These are phyloP conservation scores for Scutellaria galericulata DNA, from an alignment of 257 asterid genomes.

Conservation along the genomic window DNA sequence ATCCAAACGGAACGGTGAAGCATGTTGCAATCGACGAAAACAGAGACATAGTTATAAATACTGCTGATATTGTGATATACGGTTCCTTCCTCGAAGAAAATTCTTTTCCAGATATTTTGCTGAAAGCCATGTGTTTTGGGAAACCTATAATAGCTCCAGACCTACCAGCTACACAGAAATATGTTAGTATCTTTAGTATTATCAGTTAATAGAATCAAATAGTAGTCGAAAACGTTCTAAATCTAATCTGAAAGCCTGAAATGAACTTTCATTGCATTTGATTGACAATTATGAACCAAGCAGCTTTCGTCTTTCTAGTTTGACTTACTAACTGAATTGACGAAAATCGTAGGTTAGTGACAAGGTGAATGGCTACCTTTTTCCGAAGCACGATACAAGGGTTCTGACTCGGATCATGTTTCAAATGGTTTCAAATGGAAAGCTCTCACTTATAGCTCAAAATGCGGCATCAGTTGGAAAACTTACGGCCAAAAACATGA, in stretches of 20 bases:
- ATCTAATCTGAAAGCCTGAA: conserved; percentile 9
- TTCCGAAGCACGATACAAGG: conserved; percentile 58
- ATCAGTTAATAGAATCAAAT: conserved; percentile 6
- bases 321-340: conserved; percentile 39
- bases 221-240: conserved; percentile 1
- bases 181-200: conserved; percentile 57
- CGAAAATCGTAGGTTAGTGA: conserved; percentile 63
- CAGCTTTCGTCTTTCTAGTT: conserved; percentile 11
- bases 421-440: conserved; percentile 78
- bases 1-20: conserved; percentile 72
- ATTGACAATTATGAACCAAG: background rate
- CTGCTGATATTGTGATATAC: conserved; percentile 78
- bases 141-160: conserved; percentile 89
- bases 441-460: conserved; percentile 66
- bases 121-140: conserved; percentile 84
- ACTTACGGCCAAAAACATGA: conserved; percentile 67
- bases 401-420: conserved; percentile 55
- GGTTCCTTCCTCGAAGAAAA: conserved; percentile 84
- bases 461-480: conserved; percentile 70
- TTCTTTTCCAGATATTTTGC: conserved; percentile 74
- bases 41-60: conserved; percentile 49
- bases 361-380: conserved; percentile 78
- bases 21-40: conserved; percentile 53
- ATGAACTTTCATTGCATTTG: background rate
- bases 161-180: conserved; percentile 64